Evolutionary conservation across 371 early-diverging fungal genomes (phyloP).

Genomic region (Dinochytrium kinnereticum): DNA sequence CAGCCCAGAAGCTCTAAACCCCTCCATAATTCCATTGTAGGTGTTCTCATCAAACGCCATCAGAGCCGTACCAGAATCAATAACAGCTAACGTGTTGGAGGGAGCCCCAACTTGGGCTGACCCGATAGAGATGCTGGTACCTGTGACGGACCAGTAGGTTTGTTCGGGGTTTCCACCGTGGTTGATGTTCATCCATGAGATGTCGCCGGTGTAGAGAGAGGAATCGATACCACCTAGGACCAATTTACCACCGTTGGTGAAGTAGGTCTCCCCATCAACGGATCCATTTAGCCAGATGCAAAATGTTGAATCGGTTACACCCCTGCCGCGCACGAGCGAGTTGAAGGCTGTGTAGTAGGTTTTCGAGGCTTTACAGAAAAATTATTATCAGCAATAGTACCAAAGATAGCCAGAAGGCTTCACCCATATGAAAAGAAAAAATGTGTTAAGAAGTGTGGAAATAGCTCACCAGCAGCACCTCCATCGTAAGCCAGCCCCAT

Average conservation of each 20-base stretch:
- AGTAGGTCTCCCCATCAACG: neutral
- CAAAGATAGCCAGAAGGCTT: neutral
- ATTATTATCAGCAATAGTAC: neutral
- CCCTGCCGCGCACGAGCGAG: neutral
- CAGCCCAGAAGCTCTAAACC: neutral
- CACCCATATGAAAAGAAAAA: neutral
- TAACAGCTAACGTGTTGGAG: conserved; percentile 1
- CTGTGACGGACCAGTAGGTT: conserved; percentile 9
- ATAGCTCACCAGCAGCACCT: neutral
- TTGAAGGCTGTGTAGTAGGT: conserved; percentile 13
- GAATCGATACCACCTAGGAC: conserved; percentile 23
- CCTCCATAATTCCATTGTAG: neutral
- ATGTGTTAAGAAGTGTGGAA: neutral
- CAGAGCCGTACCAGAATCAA: conserved; percentile 19
- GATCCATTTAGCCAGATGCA: conserved; percentile 26
- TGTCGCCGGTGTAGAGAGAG: conserved; percentile 14
- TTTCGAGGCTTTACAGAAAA: no score
- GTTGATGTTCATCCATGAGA: conserved; percentile 14
- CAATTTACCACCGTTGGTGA: conserved; percentile 20
- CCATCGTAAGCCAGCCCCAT: conserved; percentile 22
- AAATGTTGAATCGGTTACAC: neutral
- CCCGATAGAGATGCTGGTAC: neutral
- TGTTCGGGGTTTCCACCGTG: neutral
- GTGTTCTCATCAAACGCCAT: conserved; percentile 15
- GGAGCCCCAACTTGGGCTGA: neutral